Evolutionary conservation across 768 basidiomycete species (phyloP), one percentile per base, ranked within the genome.

Genomic region (Mycena epipterygia): DNA sequence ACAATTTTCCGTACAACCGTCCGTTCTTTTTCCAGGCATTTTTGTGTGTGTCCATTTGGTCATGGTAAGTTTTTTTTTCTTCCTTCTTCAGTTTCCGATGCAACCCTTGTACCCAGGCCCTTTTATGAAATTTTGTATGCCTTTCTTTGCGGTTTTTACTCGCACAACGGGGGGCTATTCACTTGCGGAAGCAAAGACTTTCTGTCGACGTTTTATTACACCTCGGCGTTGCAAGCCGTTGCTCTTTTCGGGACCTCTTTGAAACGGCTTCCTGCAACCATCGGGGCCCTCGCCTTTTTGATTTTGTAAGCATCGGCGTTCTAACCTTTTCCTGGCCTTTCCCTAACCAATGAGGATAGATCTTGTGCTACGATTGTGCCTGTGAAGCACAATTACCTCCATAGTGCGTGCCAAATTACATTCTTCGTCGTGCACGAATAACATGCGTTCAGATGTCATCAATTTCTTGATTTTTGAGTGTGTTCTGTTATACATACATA

Each of bases 391-490:
- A 41, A 57, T 51, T 59, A 44, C 32, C 2, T 30, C 37, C 32
- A 48, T 27, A 49, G 49, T 44, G 32, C 42, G 68, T 63, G 4
- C 14, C 8, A 23, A 6, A 7, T 25, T 56, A 12, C 42, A 29
- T 44, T 41, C 27, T 51, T 49, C 19, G 23, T 25, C 8, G 30
- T 44, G 12, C 25, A 27, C 11, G 1, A 23, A 19, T 41, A 33
- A 48, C 30, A 57, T 21, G 13, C 39, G 32, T 62, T 53, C 71
- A 85, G 83, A 86, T 71, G 66, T 85, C 48, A 77, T 86, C 68
- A 82, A 85, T 80, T 88, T 89, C 68, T 42, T 87, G 52, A 75
- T 88, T 39, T 91, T 90, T 76, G 88, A 90, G 67, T 83, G 78
- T 8, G 91, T 92, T 77, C 73, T 92, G 63, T 81, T 91, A 17